Base-by-base conservation (phyloP, 148 eudicot species). In the Rhododendron griersonianum region DNA sequence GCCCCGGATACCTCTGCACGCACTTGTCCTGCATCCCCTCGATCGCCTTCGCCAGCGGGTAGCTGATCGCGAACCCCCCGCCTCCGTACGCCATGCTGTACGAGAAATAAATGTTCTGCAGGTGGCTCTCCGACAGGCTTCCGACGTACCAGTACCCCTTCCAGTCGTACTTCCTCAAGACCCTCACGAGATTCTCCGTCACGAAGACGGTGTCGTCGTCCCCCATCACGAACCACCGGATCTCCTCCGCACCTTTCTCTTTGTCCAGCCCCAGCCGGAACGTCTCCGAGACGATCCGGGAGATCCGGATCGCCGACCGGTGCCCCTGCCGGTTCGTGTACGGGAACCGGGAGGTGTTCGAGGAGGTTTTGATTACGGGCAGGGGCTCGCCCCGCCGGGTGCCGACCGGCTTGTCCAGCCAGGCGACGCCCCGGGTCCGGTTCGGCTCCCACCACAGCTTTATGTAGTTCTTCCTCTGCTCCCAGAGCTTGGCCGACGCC, bases 41-140 rank as follows among this genome's bases (percentile, higher is more conserved):
- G 18, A 96, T 83, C 30, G 95, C 99, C 50, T 89, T 90, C 2
- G 99, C 99, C 84, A 96, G 86, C 0, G 98, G 98, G 74, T 94
- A 95, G 83, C 99, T 96, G 16, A 96, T 92, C 0, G 99, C 99
- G 39, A 96, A 96, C 2, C 99, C 99, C 0, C 99, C 99, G 7
- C 99, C 99, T 0, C 99, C 99, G 41, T 88, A 96, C 39, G 99
- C 99, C 99, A 96, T 96, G 5, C 92, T 93, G n/a, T 93, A 95
- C 3, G 97, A 94, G 33, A 96, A 96, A 45, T 89, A 94, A 0
- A 96, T 95, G 33, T 96, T 96, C 92, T 96, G 99, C 86, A 94
- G 83, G 83, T 96, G 99, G 59, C 91, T 87, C 88, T 96, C 98
- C 1, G 97, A 94, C 41, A 88, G 85, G 63, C 98, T 91, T 81